Conservation (phyloP, 345 rosid species). For the Eucalyptus microcorys region DNA sequence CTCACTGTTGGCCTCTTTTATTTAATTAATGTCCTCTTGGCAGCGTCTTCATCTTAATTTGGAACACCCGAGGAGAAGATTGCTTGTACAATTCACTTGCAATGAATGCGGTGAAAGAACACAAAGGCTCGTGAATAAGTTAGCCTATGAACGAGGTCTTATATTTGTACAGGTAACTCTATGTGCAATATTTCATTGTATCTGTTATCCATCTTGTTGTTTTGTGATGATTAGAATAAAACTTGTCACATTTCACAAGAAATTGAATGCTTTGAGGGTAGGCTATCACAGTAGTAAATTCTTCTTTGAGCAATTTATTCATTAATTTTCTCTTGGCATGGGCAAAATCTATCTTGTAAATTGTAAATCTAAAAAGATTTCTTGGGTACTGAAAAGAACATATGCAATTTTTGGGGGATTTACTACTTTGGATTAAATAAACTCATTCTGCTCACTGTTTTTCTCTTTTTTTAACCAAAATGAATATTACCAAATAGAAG, state of each 20-base stretch:
- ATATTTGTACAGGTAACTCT: slow-evolving; percentile 62
- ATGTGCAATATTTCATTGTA: not conserved
- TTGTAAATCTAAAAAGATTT: not conserved
- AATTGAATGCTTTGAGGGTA: not conserved
- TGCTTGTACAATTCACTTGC: slow-evolving; percentile 72
- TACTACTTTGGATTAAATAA: not conserved
- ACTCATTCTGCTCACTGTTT: not conserved
- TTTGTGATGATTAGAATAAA: not conserved
- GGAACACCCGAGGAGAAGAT: slow-evolving; percentile 75
- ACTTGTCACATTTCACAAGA: not conserved
- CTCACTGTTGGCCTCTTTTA: not conserved
- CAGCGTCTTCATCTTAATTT: slow-evolving; percentile 41
- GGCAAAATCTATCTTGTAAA: not conserved
- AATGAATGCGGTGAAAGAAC: slow-evolving; percentile 72
- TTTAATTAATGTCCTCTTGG: not conserved
- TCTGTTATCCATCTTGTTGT: not conserved
- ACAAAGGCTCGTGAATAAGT: slow-evolving; percentile 63
- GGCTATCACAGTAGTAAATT: not conserved
- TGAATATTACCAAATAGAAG: not conserved
- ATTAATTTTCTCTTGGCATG: not conserved
- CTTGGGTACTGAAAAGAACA: not conserved
- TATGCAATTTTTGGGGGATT: not conserved
- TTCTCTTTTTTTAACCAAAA: not conserved
- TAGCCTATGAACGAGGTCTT: slow-evolving; percentile 79
- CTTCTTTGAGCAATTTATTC: not conserved